These are phyloP conservation scores for Colletotrichum sidae DNA, from an alignment of 2,329 filamentous ascomycete genomes.

Conservation along the genomic window DNA sequence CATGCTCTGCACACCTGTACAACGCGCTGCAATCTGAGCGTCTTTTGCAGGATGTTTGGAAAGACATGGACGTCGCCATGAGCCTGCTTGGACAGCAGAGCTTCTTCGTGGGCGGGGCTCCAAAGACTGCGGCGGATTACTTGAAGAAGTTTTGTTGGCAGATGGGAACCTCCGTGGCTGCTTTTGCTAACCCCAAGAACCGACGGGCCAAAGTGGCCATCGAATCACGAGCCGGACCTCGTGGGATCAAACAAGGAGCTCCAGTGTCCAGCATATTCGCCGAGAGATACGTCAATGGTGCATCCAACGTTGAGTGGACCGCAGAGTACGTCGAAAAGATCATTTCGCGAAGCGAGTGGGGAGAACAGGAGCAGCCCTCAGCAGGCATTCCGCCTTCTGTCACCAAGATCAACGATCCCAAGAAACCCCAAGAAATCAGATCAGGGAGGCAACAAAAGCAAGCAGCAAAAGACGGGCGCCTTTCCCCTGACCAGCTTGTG, in stretches of 20 bases:
- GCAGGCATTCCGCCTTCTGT: too few relatives aligned
- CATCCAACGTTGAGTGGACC: slow-evolving; percentile 44
- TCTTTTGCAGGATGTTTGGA: slow-evolving; percentile 46
- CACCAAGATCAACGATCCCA: too few relatives aligned
- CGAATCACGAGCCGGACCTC: slow-evolving; percentile 10
- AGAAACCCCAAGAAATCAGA: too few relatives aligned
- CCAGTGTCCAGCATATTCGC: slow-evolving; percentile 52
- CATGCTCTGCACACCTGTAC: slow-evolving; percentile 54
- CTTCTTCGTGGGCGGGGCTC: slow-evolving; percentile 51
- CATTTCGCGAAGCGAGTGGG: slow-evolving; percentile 36
- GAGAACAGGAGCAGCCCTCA: neutral
- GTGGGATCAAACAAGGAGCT: slow-evolving; percentile 44
- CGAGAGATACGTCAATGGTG: slow-evolving; percentile 43
- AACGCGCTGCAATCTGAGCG: slow-evolving; percentile 50
- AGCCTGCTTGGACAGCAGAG: slow-evolving; percentile 43
- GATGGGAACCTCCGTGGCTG: slow-evolving; percentile 49
- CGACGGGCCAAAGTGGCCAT: slow-evolving; percentile 42
- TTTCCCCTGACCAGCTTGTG: neutral
- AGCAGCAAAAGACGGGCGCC: neutral
- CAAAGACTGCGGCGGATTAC: slow-evolving; percentile 6
- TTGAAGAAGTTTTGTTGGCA: slow-evolving; percentile 50
- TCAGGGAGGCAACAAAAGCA: too few relatives aligned
- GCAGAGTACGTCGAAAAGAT: slow-evolving; percentile 50
- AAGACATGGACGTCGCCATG: slow-evolving; percentile 53
- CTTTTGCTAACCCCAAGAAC: slow-evolving; percentile 41